A percentile compares a stretch with the other conserved stretches of the same genome.
These are phyloP conservation scores for Fusarium sp. DNA, from an alignment of 2,329 filamentous ascomycete species.

Conservation along the genomic window DNA sequence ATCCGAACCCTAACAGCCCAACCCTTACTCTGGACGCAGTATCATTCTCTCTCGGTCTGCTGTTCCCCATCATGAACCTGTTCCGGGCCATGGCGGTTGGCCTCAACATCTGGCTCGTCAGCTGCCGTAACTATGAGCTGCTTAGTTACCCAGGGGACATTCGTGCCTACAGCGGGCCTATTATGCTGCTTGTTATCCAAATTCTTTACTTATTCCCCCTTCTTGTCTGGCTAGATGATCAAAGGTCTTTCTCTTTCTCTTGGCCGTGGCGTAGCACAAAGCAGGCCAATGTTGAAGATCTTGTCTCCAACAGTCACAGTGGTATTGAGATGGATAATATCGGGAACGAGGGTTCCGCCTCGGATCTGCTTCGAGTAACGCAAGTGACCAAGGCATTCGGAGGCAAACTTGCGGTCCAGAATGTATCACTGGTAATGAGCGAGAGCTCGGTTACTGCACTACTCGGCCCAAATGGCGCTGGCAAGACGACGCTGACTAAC, in stretches of 20 bases:
- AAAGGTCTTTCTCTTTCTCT: neutral
- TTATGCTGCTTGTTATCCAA: neutral
- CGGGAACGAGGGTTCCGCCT: neutral
- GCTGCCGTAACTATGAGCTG: constrained; percentile 71
- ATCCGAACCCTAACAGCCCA: neutral
- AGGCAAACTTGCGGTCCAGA: neutral
- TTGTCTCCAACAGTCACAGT: neutral
- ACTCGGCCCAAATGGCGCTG: neutral
- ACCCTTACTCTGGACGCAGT: neutral
- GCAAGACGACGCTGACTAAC: neutral
- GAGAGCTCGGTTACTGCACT: neutral
- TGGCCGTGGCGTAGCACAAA: neutral
- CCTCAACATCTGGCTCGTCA: constrained; percentile 81
- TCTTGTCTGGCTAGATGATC: neutral
- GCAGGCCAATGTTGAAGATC: neutral
- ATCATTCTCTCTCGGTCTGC: constrained; percentile 17
- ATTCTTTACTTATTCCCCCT: neutral
- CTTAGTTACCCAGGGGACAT: constrained; percentile 75
- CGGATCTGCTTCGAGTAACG: neutral
- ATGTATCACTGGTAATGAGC: neutral
- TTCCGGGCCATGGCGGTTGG: constrained; percentile 78
- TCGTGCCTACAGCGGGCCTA: constrained; percentile 77
- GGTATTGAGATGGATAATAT: neutral
- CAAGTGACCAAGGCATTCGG: neutral
- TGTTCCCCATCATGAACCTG: constrained; percentile 60